Base-by-base conservation (phyloP, 2,329 filamentous ascomycete species). In the Talaromyces funiculosus region DNA sequence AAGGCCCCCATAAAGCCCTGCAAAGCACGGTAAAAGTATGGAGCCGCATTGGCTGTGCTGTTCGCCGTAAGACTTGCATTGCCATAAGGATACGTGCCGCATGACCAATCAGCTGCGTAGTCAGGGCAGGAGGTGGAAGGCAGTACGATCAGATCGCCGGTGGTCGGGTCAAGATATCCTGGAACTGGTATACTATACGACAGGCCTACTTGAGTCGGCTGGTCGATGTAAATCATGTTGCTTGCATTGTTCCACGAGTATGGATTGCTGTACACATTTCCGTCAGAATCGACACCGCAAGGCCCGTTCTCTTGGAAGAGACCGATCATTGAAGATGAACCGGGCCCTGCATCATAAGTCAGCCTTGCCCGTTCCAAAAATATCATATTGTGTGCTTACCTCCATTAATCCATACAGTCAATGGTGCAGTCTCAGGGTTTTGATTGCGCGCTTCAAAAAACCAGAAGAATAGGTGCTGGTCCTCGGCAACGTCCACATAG, bases 141-240 rank as follows among this genome's bases (percentile, higher is more conserved):
- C 3, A 72, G 62, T 6, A 61, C 62, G 0, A 66, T 73, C 3
- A 67, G 61, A 55, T 62, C 60, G 24, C 7, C 47, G 20, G 76
- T 79, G 8, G 70, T 73, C 42, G 77, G 78, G 16, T 72, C 72
- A 9, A 69, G 68, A 1, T 72, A 65, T 37, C 47, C 60, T n/a
- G 55, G 55, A 38, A 59, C 57, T 35, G 57, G 55, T 22, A 61
- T 63, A 59, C 76, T 77, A 67, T 86, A 86, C 7, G 80, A 84
- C 67, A 86, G 82, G 2, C 84, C 84, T 4, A 84, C 81, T 57
- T 83, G 80, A 9, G 79, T 81, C 9, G 84, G 87, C 70, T 89
- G 83, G 66, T 90, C 86, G 65, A 89, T 81, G 71, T 87, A 89
- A 14, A 89, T 79, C 79, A 88, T 82, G 67, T 88, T 88, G 65